Conservation (phyloP, 345 rosid genomes). For the Physaria fendleri region DNA sequence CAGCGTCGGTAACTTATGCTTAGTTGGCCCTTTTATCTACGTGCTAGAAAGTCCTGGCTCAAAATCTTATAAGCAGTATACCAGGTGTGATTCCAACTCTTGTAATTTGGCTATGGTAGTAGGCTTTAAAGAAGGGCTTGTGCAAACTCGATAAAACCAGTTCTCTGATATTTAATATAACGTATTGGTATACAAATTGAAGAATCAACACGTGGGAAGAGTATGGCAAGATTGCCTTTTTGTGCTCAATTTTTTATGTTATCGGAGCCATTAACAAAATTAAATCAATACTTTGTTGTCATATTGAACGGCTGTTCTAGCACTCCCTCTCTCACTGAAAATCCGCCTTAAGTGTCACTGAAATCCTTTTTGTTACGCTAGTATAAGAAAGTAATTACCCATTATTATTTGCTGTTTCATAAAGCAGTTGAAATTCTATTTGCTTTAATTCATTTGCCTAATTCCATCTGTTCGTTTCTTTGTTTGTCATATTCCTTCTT, state of each 20-base stretch:
- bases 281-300: neutral
- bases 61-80: conserved; percentile 72
- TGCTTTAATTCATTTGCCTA: conserved; percentile 6
- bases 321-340: conserved; percentile 4
- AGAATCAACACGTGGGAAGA: neutral
- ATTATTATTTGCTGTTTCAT: neutral
- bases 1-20: conserved; percentile 73
- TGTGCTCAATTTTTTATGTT: conserved; percentile 11
- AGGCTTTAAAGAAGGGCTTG: conserved; percentile 8
- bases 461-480: conserved; percentile 4
- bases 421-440: neutral
- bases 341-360: neutral
- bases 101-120: conserved; percentile 20
- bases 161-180: neutral
- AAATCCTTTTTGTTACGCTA: neutral
- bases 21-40: conserved; percentile 88
- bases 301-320: neutral
- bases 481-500: conserved; percentile 12
- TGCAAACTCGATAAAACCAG: conserved; percentile 5
- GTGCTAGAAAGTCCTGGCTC: conserved; percentile 67
- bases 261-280: neutral
- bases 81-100: conserved; percentile 51
- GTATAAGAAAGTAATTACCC: neutral
- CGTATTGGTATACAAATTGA: neutral
- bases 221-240: conserved; percentile 3